These are phyloP conservation scores for Candida tallmaniae DNA, from an alignment of 805 yeast species.

Conservation along the genomic window DNA sequence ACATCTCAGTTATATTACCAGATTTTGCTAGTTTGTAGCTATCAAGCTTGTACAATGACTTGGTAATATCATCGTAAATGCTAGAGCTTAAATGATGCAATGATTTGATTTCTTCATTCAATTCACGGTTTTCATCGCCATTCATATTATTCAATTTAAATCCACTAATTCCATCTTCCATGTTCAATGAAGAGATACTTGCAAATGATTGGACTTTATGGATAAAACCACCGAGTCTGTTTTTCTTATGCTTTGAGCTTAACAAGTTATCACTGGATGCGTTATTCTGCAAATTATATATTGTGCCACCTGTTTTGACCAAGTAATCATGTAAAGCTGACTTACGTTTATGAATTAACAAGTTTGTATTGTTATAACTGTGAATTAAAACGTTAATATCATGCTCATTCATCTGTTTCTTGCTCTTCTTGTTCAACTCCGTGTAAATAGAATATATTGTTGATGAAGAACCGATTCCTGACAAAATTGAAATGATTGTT, in stretches of 20 bases:
- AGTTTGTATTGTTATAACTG: constrained; percentile 39
- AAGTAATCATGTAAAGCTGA: constrained; percentile 22
- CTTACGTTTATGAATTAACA: constrained; percentile 30
- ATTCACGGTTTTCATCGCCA: constrained; percentile 17
- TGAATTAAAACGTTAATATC: constrained; percentile 32
- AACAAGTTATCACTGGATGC: background rate
- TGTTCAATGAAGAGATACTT: constrained; percentile 16
- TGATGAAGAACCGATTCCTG: constrained; percentile 50
- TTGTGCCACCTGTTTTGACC: constrained; percentile 20
- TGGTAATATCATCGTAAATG: constrained; percentile 28
- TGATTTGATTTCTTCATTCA: constrained; percentile 36
- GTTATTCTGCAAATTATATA: constrained; percentile 17
- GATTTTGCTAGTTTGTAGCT: constrained; percentile 1
- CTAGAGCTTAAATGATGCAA: constrained; percentile 25
- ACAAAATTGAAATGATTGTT: constrained; percentile 44
- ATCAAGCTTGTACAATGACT: constrained; percentile 15
- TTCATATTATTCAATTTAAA: too few relatives aligned
- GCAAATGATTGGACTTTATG: constrained; percentile 41
- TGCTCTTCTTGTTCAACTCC: background rate
- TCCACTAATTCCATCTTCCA: constrained; percentile 22
- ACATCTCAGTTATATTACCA: constrained; percentile 4
- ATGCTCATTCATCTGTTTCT: constrained; percentile 17
- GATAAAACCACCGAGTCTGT: constrained; percentile 26
- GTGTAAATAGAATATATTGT: constrained; percentile 30
- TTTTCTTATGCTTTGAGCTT: constrained; percentile 5